Base-by-base conservation (phyloP, 2,329 filamentous ascomycete genomes). In the Cladobotryum protrusum region DNA sequence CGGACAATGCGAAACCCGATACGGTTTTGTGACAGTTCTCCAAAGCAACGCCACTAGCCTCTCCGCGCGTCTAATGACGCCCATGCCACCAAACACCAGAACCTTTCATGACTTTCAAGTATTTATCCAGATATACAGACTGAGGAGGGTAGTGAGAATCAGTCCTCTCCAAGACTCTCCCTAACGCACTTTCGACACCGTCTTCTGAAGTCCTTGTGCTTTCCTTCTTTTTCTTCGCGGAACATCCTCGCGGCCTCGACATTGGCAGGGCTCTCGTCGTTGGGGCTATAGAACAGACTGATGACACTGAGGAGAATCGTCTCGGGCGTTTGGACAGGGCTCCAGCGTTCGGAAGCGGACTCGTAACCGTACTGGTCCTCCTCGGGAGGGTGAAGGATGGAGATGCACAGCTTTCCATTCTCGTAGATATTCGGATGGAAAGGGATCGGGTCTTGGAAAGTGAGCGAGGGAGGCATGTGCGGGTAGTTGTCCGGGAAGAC, bases 311-410 rank as follows among this genome's bases (percentile, higher is more conserved):
- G 72, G 43, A 99, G 73, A 54, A 99, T 97, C 18, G 90, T 95
- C 76, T 96, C 92, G 47, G 92, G 91, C 12, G 87, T 91, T 70
- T 97, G 93, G 2, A 97, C 92, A 24, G 93, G 93, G 52, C 81
- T 87, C 93, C 93, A 99, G 53, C 93, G 83, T 76, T 99, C 93
- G 29, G 82, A 78, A 14, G 90, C 91, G 20, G 81, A 80, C 70
- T 99, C 93, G 73, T 99, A 99, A 47, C 92, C 92, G 69, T 87
- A 93, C 64, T 88, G 84, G 65, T 99, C 93, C 63, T 96, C 91
- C 71, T 89, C 91, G 4, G 93, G 92, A 12, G 92, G 88, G 68
- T 99, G 93, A 39, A 99, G 78, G 71, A 99, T 99, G 40, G 88
- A 95, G 67, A 99, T 97, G 77, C 93, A 99, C 51, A 99, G 88